Percentiles rank a stretch among this genome's conserved stretches.
These are phyloP conservation scores for Ogataea naganishii DNA, from an alignment of 805 yeast genomes.

Conservation along the genomic window DNA sequence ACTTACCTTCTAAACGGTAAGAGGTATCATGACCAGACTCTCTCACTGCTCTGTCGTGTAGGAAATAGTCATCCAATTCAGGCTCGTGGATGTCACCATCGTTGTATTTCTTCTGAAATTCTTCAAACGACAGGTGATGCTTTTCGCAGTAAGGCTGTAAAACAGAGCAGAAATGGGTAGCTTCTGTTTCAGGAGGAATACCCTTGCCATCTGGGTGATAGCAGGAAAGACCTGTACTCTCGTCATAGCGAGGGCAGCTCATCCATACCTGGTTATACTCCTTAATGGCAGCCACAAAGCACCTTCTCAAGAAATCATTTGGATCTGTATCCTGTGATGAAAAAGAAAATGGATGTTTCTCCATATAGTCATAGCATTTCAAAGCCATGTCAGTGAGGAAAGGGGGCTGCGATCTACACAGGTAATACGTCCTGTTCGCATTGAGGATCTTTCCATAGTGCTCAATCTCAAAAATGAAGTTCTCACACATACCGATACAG, in stretches of 20 bases:
- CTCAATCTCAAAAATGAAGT: slow-evolving; percentile 81
- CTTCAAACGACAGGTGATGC: slow-evolving; percentile 45
- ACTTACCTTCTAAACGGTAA: slow-evolving; percentile 80
- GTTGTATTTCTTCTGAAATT: slow-evolving; percentile 66
- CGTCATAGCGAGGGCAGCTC: slow-evolving; percentile 63
- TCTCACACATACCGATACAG: slow-evolving; percentile 86
- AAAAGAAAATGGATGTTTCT: slow-evolving; percentile 17
- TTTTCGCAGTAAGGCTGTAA: slow-evolving; percentile 62
- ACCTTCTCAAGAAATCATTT: slow-evolving; percentile 51
- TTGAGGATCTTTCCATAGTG: slow-evolving; percentile 90
- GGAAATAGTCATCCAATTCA: slow-evolving; percentile 75
- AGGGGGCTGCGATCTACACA: slow-evolving; percentile 94
- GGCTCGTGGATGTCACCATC: slow-evolving; percentile 61
- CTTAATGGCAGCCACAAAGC: slow-evolving; percentile 71
- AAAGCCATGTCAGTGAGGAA: slow-evolving; percentile 89
- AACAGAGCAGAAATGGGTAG: slow-evolving; percentile 73
- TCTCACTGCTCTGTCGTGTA: slow-evolving; percentile 90
- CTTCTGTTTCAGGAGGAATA: slow-evolving; percentile 95
- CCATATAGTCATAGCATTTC: slow-evolving; percentile 51
- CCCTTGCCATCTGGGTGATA: slow-evolving; percentile 88
- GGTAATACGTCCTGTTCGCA: slow-evolving; percentile 87
- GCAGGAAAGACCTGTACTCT: slow-evolving; percentile 69
- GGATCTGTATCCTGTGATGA: slow-evolving; percentile 32
- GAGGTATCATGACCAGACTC: slow-evolving; percentile 96
- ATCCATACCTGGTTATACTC: slow-evolving; percentile 84